phyloP scores from a whole-genome alignment of 2,329 filamentous ascomycete genomes.

The Acrocalymma vagum region DNA sequence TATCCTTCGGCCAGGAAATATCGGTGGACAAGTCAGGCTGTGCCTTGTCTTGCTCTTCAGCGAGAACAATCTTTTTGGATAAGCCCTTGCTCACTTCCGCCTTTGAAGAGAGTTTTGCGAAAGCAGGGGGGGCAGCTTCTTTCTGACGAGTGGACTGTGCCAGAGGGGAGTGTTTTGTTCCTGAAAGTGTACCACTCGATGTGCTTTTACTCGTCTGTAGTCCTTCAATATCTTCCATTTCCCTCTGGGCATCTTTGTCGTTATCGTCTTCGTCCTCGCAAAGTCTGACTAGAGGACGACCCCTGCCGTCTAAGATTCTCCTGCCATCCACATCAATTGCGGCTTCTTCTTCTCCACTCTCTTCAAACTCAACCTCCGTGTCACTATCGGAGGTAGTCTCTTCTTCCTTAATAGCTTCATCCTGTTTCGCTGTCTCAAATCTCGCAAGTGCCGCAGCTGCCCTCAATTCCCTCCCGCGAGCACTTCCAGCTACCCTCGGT shows the following conservation, averaged over 20 bases:
- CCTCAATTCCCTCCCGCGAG: slow-evolving; percentile 76
- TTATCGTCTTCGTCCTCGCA: slow-evolving; percentile 72
- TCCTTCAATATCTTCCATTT: slow-evolving; percentile 72
- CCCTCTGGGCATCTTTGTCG: slow-evolving; percentile 54
- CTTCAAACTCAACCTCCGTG: slow-evolving; percentile 45
- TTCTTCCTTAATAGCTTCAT: slow-evolving; percentile 48
- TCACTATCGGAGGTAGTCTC: slow-evolving; percentile 39
- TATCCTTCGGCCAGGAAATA: too few species aligned
- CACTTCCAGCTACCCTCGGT: slow-evolving; percentile 78
- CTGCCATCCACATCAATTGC: slow-evolving; percentile 72
- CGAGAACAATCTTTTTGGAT: too few species aligned
- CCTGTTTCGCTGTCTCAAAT: slow-evolving; percentile 64
- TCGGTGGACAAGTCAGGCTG: neutral
- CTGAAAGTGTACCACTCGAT: too few species aligned
- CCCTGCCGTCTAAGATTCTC: slow-evolving; percentile 71
- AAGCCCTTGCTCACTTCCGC: too few species aligned
- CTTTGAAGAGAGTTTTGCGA: too few species aligned
- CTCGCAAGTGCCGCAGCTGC: slow-evolving; percentile 80
- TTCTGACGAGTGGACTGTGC: too few species aligned
- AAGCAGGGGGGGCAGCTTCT: too few species aligned
- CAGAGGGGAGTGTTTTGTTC: too few species aligned
- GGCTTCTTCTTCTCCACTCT: slow-evolving; percentile 54
- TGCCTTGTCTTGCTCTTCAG: too few species aligned
- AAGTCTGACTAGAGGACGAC: slow-evolving; percentile 72
- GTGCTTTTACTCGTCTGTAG: slow-evolving; percentile 37